Base-by-base conservation (phyloP, 495 filamentous ascomycete species). In the Aspergillus sparsus region DNA sequence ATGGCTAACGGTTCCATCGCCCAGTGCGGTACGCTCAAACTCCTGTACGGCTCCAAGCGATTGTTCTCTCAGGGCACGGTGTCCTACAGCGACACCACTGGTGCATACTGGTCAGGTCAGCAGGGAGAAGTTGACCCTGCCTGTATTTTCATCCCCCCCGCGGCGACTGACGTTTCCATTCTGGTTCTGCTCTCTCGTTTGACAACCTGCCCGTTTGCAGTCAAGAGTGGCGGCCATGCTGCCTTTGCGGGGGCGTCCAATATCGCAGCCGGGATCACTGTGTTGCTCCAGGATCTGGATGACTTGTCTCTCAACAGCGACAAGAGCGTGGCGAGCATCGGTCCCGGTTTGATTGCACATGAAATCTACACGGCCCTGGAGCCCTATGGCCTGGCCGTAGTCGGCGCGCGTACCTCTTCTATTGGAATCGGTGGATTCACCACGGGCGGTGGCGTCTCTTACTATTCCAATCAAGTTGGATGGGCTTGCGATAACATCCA, bases 371-470 rank as follows among this genome's bases (percentile, higher is more conserved):
- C 59, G 0, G 61, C 63, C 7, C 75, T 90, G 0, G 77, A 79
- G 32, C 68, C 76, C 2, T 56, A 79, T n/a, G 75, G 77, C 11
- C 55, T 82, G 6, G 66, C 80, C 4, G 76, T 80, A 3, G 68
- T 85, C 1, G 87, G 85, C 7, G 85, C 84, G n/a, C 79, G 87
- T 11, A 76, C 74, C 18, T 60, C 74, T 0, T 72, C 72, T 5
- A 78, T 88, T 49, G 87, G 87, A 34, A 81, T 86, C 1, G 78
- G 79, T n/a, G 87, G 87, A 8, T 69, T 86, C 13, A 69, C 75
- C 52, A 55, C 63, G 16, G 72, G 66, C 60, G 66, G 64, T 34
- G 72, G 74, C 2, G 65, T 74, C 12, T 71, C 68, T 5, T 79
- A 71, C 46, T 79, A 78, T 53, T 72, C 69, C 7, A 71, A 75